Base-by-base conservation (phyloP, 176 grass and related monocot genomes). In the Bolboschoenus planiculmis region DNA sequence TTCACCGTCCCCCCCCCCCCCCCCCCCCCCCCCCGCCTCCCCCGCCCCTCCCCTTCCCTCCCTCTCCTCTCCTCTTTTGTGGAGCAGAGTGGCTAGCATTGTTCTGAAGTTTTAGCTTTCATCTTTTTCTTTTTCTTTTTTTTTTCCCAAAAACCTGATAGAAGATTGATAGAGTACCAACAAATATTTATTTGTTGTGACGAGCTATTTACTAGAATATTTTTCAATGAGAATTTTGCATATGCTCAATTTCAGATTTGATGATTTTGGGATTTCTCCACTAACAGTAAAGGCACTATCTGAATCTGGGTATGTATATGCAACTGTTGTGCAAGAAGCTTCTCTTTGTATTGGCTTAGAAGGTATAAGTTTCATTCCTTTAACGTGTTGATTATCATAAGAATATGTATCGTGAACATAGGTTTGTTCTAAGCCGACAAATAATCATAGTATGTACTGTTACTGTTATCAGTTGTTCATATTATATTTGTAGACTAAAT, bases 271-370 rank as follows among this genome's bases (percentile, higher is more conserved):
- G 47, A 85, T 90, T 43, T 90, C 95, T 65, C 78, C 85, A 10
- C 60, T 95, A 75, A 98, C 90, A 40, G 84, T 95, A 53, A 93
- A 91, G 87, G 92, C 92, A 58, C 95, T 98, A 77, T 82, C 70
- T 76, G 84, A 94, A 88, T 92, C 92, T 88, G 90, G 95, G 85
- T 95, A 95, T 56, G 4, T 93, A 78, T 85, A 93, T 18, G 89
- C 91, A 76, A 98, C 92, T 84, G 73, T 91, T 72, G 95, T 95
- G 53, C 92, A 98, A 90, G 95, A 95, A 14, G 88, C 95, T 88
- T 54, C 82, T 55, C 88, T 98, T 94, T 88, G 92, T 82, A 18
- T 94, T 33, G 90, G 87, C 76, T 88, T 98, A 84, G 92, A 94
- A 78, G 95, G 95, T 98, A 91, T 37, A 18, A 57, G n/a, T 75